Evolutionary conservation across 306 rosid genomes (phyloP).

Genomic region (Senna tora): DNA sequence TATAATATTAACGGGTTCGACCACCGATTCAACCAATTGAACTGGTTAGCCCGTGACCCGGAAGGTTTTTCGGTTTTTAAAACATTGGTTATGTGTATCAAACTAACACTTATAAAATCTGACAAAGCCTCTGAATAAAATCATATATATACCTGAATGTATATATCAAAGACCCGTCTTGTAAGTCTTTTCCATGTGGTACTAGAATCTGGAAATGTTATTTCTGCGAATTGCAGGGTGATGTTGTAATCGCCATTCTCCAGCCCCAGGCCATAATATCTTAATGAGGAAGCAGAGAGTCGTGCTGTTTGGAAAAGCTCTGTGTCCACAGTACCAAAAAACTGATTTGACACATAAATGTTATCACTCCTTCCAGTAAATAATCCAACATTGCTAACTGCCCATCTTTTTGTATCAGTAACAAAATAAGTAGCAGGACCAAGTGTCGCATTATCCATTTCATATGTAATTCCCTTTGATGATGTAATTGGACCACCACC

Average conservation of each 20-base stretch:
- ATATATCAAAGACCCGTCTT: conserved; percentile 72
- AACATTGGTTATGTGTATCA: too few relatives aligned
- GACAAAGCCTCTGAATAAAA: neutral
- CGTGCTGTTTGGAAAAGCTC: conserved; percentile 74
- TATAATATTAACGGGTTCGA: too few relatives aligned
- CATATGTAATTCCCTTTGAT: conserved; percentile 44
- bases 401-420: conserved; percentile 62
- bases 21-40: too few relatives aligned
- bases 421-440: conserved; percentile 82
- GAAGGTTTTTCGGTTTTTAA: too few relatives aligned
- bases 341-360: conserved; percentile 44
- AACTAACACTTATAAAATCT: neutral
- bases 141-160: conserved; percentile 66
- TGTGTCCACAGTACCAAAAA: conserved; percentile 49
- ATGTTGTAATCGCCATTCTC: conserved; percentile 72
- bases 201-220: conserved; percentile 51
- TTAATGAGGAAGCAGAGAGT: conserved; percentile 76
- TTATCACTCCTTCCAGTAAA: conserved; percentile 40
- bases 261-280: conserved; percentile 81
- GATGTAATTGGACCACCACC: conserved; percentile 62
- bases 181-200: conserved; percentile 69
- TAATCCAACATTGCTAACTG: conserved; percentile 70
- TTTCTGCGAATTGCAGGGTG: conserved; percentile 71
- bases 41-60: too few relatives aligned
- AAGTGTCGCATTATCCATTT: conserved; percentile 59